Base-by-base conservation (phyloP, 176 grass and related monocot species). In the Cocos nucifera region DNA sequence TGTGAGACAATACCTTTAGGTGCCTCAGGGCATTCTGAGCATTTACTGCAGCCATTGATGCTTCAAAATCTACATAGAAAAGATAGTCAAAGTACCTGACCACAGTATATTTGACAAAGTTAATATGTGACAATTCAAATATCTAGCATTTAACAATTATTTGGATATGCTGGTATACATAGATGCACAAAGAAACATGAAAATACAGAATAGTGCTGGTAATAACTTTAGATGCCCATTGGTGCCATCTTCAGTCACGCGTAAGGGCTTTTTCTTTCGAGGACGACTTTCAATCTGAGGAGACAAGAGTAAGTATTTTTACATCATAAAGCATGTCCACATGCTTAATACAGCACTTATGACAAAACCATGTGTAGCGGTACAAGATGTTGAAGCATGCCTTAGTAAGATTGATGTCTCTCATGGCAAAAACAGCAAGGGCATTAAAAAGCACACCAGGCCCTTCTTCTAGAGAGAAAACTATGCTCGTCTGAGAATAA, bases 401-500 rank as follows among this genome's bases (percentile, higher is more conserved):
- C 83, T 95, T 95, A 55, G 86, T 89, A 19, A 95, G 86, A 61
- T 89, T 95, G 54, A 95, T 87, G 74, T 84, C 73, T 51, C 83
- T 70, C 59, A 95, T 62, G 50, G 86, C 86, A 77, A 95, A 95
- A 15, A 89, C 83, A 23, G 86, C 86, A 63, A 95, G 68, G 28
- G 80, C 80, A 75, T 87, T 95, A 65, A 95, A 95, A 51, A 89
- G 86, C 56, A 86, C 60, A 23, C 86, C 90, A 20, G 86, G 90
- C 4, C 90, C 90, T 75, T 95, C 90, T 87, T 95, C 90, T 17
- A 89, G 64, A 75, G 86, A 95, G 59, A 95, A 95, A 30, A 95
- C 83, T 79, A 95, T 87, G 71, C 90, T 95, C 16, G 82, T 86
- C 90, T 89, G 58, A 39, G 60, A 22, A 59, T 59, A 16, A 62